These are phyloP conservation scores for Botrytis cinerea DNA, from an alignment of 2,329 filamentous ascomycete genomes.

Conservation along the genomic window DNA sequence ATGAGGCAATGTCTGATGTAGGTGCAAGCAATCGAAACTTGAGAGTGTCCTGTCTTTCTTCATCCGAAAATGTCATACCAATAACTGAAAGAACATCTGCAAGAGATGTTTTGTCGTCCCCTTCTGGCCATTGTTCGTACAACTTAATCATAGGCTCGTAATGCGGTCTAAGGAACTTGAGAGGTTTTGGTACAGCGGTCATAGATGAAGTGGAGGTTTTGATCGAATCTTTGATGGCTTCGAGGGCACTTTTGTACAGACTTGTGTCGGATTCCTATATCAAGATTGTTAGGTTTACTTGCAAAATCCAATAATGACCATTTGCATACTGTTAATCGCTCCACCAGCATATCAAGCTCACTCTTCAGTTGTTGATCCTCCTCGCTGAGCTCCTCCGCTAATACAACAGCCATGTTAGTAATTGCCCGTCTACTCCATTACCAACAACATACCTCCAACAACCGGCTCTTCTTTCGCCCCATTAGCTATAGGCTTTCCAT, in stretches of 20 bases:
- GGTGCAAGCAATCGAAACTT: conserved; percentile 92
- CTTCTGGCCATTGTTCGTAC: conserved; percentile 85
- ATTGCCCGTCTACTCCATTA: conserved; percentile 37
- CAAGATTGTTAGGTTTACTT: conserved; percentile 27
- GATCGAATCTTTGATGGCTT: conserved; percentile 97
- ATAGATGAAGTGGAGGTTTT: conserved; percentile 99
- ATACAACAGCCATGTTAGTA: conserved; percentile 41
- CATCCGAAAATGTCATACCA: conserved; percentile 98
- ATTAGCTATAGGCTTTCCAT: conserved; percentile 69
- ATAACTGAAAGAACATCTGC: conserved; percentile 97
- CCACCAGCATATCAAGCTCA: conserved; percentile 96
- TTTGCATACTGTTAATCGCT: conserved; percentile 76
- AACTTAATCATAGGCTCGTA: conserved; percentile 86
- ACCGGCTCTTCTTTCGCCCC: conserved; percentile 72
- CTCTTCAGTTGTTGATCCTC: conserved; percentile 98
- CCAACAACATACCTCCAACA: conserved; percentile 44
- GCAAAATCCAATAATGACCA: conserved; percentile 24
- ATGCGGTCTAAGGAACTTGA: conserved; percentile 96
- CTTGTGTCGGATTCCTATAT: conserved; percentile 77
- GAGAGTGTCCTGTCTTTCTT: conserved; percentile 91
- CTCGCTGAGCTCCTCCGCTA: conserved; percentile 86
- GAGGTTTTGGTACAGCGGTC: conserved; percentile 96
- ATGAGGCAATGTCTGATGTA: conserved; percentile 89
- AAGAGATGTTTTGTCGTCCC: conserved; percentile 83
- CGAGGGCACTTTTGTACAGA: conserved; percentile 88